These are phyloP conservation scores for Verticillium dahliae DNA, from an alignment of 2,329 filamentous ascomycete species.

Conservation along the genomic window DNA sequence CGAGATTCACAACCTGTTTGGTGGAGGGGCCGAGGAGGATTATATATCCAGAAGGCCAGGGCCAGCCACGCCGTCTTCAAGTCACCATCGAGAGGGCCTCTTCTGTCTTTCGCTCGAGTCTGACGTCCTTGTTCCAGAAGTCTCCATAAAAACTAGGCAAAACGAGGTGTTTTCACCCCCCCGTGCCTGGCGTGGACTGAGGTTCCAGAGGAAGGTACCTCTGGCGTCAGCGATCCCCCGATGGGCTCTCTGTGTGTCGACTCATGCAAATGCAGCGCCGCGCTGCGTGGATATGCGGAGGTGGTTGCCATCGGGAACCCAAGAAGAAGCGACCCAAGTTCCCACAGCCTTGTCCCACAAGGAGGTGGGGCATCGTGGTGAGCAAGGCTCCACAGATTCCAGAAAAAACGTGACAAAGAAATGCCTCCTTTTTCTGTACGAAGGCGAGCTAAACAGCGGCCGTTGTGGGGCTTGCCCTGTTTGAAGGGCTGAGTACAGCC, in stretches of 20 bases:
- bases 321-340: background rate
- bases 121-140: background rate
- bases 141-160: slow-evolving; percentile 13
- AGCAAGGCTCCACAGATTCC: background rate
- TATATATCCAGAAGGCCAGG: background rate
- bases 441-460: background rate
- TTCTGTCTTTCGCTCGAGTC: background rate
- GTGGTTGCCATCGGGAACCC: background rate
- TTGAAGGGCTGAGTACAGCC: background rate
- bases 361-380: background rate
- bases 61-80: background rate
- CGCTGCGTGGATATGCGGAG: slow-evolving; percentile 1
- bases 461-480: background rate
- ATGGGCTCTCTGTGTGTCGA: background rate
- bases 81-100: background rate
- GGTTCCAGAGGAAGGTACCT: background rate
- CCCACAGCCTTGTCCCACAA: background rate
- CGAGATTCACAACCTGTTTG: background rate
- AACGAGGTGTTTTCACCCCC: slow-evolving; percentile 5
- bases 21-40: background rate
- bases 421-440: background rate
- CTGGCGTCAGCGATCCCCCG: background rate
- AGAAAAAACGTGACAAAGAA: background rate
- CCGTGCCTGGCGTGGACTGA: background rate
- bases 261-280: background rate